phyloP scores from a whole-genome alignment of 352 stramenopile genomes.

The Globisporangium mamillatum region DNA sequence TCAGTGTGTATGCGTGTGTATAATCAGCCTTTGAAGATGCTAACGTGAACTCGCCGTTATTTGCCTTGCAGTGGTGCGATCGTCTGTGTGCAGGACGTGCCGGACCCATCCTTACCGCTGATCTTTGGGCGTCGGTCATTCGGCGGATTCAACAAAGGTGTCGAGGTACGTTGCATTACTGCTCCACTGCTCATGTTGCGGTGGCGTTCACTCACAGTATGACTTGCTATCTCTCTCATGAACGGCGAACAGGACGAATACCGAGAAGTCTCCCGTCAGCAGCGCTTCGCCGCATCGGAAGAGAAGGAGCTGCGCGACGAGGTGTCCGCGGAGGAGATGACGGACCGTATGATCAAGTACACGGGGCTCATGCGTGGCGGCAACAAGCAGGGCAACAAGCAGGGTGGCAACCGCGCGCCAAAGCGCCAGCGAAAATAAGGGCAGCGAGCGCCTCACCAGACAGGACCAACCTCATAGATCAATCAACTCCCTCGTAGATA shows the following conservation, averaged over 20 bases:
- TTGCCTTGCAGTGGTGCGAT: slow-evolving; percentile 18
- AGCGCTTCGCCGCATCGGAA: slow-evolving; percentile 59
- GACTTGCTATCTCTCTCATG: background rate
- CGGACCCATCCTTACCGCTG: slow-evolving; percentile 69
- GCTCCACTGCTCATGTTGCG: background rate
- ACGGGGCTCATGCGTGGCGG: slow-evolving; percentile 55
- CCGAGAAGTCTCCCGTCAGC: slow-evolving; percentile 49
- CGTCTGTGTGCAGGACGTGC: slow-evolving; percentile 54
- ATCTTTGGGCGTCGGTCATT: slow-evolving; percentile 81
- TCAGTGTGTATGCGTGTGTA: background rate
- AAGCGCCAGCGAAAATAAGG: slow-evolving; percentile 67
- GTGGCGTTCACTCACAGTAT: background rate
- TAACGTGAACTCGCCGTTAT: background rate
- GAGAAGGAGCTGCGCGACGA: slow-evolving; percentile 76
- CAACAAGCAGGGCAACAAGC: background rate
- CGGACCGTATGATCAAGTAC: slow-evolving; percentile 82
- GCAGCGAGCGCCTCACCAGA: background rate
- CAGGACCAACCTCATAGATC: background rate
- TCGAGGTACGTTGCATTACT: slow-evolving; percentile 39
- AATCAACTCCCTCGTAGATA: background rate
- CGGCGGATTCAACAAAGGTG: slow-evolving; percentile 74
- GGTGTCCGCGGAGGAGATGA: slow-evolving; percentile 81
- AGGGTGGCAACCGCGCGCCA: slow-evolving; percentile 24
- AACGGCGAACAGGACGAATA: slow-evolving; percentile 53
- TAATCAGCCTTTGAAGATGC: background rate